Evolutionary conservation across 345 rosid genomes (phyloP), one percentile per base, ranked within the genome.

Genomic region (Combretum micranthum): DNA sequence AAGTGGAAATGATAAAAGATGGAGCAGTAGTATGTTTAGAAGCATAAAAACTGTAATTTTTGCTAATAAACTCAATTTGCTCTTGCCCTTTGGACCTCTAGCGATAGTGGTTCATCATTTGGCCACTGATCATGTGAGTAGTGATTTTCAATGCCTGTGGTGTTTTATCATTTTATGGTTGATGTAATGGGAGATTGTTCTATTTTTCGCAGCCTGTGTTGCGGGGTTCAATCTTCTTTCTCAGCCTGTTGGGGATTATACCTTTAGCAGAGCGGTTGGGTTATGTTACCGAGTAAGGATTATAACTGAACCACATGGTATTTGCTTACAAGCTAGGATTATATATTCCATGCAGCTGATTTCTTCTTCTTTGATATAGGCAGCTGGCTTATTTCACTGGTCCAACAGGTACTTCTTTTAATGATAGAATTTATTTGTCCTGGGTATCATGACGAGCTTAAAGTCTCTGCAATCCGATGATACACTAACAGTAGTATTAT

Each of bases 211-310:
- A 32, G 39, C 10, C 39, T 32, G 9, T 69, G 77, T 58, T 55
- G 55, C 83, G 84, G 95, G 93, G 95, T 4, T 83, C 85, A 88
- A 76, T 88, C 61, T 92, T 92, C 86, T 73, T 86, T 62, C 64
- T 88, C 46, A 86, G 95, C 74, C 70, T 92, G 60, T 46, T 92
- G 68, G 96, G 95, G 20, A 92, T 92, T 57, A 81, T 82, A 53
- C 98, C 96, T 32, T 82, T 88, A 79, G 96, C 98, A 2, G 98
- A 92, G 75, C 96, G 95, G 68, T 79, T 92, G 61, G 96, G 98
- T 72, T 92, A 92, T 80, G 90, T 90, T 50, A 92, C 98, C 2
- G 98, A 92, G 98, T 92, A 77, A 81, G 91, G 42, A 53, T 14
- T 64, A 17, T 4, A 47, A 48, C 39, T 53, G 61, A 56, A 51